These are phyloP conservation scores for Paraphoma chrysanthemicola DNA, from an alignment of 2,329 filamentous ascomycete genomes.

Conservation along the genomic window DNA sequence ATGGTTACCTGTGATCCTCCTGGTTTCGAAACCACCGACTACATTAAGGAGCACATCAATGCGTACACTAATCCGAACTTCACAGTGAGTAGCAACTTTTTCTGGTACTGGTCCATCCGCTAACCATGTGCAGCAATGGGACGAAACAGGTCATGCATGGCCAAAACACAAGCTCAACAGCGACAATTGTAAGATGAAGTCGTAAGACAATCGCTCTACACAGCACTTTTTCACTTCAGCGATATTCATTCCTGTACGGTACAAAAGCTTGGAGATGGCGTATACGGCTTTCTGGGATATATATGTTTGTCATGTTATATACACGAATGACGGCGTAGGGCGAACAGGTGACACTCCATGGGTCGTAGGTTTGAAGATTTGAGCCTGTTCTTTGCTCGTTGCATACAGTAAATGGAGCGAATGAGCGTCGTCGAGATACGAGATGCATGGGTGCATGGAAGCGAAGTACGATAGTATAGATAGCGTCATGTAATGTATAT, in stretches of 20 bases:
- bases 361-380: neutral
- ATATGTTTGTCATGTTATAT: neutral
- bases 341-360: too few relatives aligned
- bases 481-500: neutral
- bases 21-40: conserved; percentile 60
- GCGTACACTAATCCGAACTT: conserved; percentile 60
- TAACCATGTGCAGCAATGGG: conserved; percentile 35
- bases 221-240: neutral
- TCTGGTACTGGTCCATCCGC: neutral
- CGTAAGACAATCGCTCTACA: neutral
- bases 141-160: conserved; percentile 45
- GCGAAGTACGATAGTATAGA: neutral
- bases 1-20: conserved; percentile 63
- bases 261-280: neutral
- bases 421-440: neutral
- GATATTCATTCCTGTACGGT: neutral
- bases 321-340: neutral
- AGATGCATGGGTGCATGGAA: neutral
- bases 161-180: conserved; percentile 55
- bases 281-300: neutral
- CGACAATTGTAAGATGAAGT: conserved; percentile 37
- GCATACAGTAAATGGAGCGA: neutral
- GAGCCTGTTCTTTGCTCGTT: neutral
- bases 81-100: conserved; percentile 50
- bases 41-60: conserved; percentile 56